Evolutionary conservation across 2,329 filamentous ascomycete species (phyloP), one percentile per base, ranked within the genome.

Genomic region (Alternaria gaisen): DNA sequence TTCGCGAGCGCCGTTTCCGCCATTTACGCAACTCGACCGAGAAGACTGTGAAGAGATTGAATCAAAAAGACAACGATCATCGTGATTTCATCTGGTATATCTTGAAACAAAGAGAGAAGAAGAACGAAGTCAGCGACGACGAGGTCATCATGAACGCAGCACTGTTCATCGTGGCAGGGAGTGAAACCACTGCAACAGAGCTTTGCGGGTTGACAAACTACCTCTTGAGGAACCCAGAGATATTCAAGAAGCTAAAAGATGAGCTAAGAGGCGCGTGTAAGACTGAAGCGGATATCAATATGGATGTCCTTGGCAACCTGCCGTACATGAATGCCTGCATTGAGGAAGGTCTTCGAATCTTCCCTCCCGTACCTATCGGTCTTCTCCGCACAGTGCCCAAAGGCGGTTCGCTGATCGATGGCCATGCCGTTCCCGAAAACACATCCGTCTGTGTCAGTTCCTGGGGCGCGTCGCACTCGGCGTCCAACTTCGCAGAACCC

Each of bases 311-410:
- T 1, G 61, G 60, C 6, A 60, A 40, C 18, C 63, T 81, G 14
- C 70, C 73, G 2, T 85, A 83, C 62, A 72, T 84, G 58, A 75
- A 80, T 40, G 82, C 82, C 4, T 80, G 81, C 57, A 74, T 84
- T 12, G 79, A 82, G 53, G 83, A 85, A 69, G 80, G 76, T 2
- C 70, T 84, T 5, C 75, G 83, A 8, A 78, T 83, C 53, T 81
- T 81, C 64, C 82, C 82, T 1, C 81, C 82, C 0, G 78, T 84
- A 4, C 77, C 81, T 5, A 75, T 76, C 26, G 79, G 80, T 7
- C 73, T 82, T 18, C 68, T 79, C 14, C 74, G 80, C 5, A 68
- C 71, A 6, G 72, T 77, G 0, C 76, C 78, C 7, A 67, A 72
- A 20, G 77, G 72, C 10, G 81, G 81, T 4, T 69, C 72, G 5